These are phyloP conservation scores for Diaporthe humulicola DNA, from an alignment of 2,329 filamentous ascomycete species.

Conservation along the genomic window DNA sequence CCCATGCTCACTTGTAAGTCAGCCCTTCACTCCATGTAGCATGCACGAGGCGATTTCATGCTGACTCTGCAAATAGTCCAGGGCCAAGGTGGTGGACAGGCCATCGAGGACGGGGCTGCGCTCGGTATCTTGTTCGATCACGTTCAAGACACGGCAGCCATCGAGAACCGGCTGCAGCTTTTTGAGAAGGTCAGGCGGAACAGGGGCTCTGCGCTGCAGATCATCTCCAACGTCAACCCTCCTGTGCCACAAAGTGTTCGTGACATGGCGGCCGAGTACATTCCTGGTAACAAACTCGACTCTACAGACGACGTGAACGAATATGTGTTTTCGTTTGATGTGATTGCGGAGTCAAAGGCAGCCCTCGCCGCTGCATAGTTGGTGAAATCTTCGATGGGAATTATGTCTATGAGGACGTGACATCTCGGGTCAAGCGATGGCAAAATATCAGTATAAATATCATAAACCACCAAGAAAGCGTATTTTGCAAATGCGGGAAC, in stretches of 20 bases:
- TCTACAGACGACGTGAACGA: constrained; percentile 21
- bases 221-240: constrained; percentile 2
- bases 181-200: constrained; percentile 28
- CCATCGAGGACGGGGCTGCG: constrained; percentile 24
- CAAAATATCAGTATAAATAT: no score
- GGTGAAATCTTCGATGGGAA: no score
- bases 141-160: background rate
- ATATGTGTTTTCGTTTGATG: constrained; percentile 25
- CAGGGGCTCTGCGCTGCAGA: constrained; percentile 25
- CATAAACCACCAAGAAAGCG: no score
- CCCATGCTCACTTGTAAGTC: constrained; percentile 26
- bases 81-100: constrained; percentile 26
- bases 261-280: constrained; percentile 5
- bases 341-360: constrained; percentile 22
- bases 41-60: rapidly evolving
- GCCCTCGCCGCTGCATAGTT: background rate
- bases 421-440: no score
- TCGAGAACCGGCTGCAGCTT: background rate
- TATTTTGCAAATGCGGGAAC: no score
- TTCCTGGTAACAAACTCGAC: constrained; percentile 4
- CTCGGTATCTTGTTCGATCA: constrained; percentile 16
- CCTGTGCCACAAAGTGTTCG: constrained; percentile 17
- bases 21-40: rapidly evolving
- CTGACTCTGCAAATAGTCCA: background rate
- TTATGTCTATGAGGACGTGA: background rate